Evolutionary conservation across 306 rosid genomes (phyloP), one percentile per base, ranked within the genome.

Genomic region (Dalbergia cultrata): DNA sequence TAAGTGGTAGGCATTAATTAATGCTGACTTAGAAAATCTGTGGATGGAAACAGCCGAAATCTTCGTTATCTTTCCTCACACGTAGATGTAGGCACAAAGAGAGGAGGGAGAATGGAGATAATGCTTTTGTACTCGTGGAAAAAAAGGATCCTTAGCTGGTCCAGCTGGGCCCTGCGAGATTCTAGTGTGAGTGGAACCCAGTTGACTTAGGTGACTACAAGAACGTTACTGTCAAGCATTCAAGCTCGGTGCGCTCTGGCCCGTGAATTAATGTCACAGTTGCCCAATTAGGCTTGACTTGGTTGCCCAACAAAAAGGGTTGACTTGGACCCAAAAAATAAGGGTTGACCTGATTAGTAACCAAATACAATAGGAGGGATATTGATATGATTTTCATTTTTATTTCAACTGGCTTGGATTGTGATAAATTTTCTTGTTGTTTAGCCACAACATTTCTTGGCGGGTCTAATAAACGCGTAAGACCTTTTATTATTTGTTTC

Each of bases 221-320:
- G 5, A 73, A 13, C 54, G n/a, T 76, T 60, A 53, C 44, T 35
- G 44, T 67, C 68, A 82, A 63, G 22, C 62, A 62, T 70, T 57
- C 21, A 31, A 45, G 31, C 53, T 17, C 13, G 5, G 53, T 3
- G 52, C 16, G 16, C 13, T 4, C 31, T 52, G 79, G 78, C 64
- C 47, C 69, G 39, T 26, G 61, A 37, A 56, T 17, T 60, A 16
- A 14, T 60, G 16, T 67, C 65, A 8, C 34, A 34, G 67, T 13
- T 31, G 62, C 2, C 13, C 43, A 11, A 11, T 12, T n/a, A 8
- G 60, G 60, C 60, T 18, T n/a, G 22, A 16, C 60, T 3, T 54
- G 0, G 60, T 5, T n/a, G 22, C n/a, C 9, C 13, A n/a, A 6
- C 1, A 54, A 16, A 13, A 13, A 5, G 5, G 39, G 39, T 6